Conservation (phyloP, 257 asterid genomes). For the Solanum rostratum region DNA sequence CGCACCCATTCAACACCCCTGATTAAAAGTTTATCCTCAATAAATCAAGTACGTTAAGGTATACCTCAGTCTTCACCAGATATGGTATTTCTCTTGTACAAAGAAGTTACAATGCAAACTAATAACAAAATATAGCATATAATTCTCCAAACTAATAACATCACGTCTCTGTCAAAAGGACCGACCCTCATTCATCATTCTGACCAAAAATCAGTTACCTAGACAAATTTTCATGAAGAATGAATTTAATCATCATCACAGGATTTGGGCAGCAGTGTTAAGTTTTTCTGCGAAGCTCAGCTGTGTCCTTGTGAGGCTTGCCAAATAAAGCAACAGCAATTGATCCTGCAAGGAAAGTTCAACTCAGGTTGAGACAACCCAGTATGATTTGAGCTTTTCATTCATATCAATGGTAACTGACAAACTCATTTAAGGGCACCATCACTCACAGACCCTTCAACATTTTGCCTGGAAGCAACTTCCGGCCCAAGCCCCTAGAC, state of each 20-base stretch:
- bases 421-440: neutral
- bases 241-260: slow-evolving; percentile 16
- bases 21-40: neutral
- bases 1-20: too few species aligned
- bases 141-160: neutral
- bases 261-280: slow-evolving; percentile 92
- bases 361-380: neutral
- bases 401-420: neutral
- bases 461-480: neutral
- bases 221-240: neutral
- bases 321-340: slow-evolving; percentile 64
- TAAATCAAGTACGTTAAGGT: neutral
- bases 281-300: slow-evolving; percentile 82
- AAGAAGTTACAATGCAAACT: neutral
- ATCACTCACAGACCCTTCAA: neutral
- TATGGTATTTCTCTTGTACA: neutral
- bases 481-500: neutral
- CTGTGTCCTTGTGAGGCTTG: slow-evolving; percentile 96
- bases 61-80: neutral
- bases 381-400: neutral
- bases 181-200: neutral
- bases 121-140: neutral
- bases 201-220: neutral
- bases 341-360: slow-evolving; percentile 49
- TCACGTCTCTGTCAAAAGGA: neutral